A percentile compares a stretch with the other conserved stretches of the same genome.
Evolutionary conservation across 73 alveolate genomes (phyloP).

Genomic region (Tetrahymena borealis): DNA sequence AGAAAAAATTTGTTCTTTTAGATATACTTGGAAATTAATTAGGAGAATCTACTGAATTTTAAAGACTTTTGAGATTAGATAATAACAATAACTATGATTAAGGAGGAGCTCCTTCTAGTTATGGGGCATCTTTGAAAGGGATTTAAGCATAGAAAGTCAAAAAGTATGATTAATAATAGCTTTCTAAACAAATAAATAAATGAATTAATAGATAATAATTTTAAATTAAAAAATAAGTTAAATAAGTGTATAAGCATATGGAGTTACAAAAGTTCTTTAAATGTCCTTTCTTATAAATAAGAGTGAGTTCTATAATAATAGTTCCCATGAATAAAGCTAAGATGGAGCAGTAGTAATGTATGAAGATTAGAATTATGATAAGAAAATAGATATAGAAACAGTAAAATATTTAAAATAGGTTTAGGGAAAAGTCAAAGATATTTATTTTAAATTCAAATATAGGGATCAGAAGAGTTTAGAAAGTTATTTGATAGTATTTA

Average conservation of each 20-base stretch:
- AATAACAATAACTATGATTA: not conserved
- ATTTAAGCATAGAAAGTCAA: not conserved
- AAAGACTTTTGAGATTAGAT: not conserved
- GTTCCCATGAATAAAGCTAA: not conserved
- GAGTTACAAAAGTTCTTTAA: not conserved
- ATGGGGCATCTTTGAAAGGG: not conserved
- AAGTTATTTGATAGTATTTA: not conserved
- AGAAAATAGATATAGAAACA: not conserved
- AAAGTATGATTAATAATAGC: not conserved
- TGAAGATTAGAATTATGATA: not conserved
- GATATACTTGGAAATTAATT: not conserved
- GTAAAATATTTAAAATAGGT: not conserved
- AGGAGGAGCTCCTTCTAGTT: not conserved
- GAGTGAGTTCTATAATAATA: not conserved
- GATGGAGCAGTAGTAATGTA: not conserved
- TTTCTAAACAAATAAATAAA: not conserved
- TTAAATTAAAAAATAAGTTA: not conserved
- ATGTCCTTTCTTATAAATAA: not conserved
- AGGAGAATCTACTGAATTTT: not conserved
- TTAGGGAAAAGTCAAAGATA: not conserved
- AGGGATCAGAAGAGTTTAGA: not conserved
- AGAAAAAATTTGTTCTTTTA: not conserved
- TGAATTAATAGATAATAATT: no score
- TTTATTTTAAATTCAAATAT: not conserved
- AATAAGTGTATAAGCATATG: not conserved